phyloP scores from a whole-genome alignment of 2,329 filamentous ascomycete species.

The Aspergillus vadensis region DNA sequence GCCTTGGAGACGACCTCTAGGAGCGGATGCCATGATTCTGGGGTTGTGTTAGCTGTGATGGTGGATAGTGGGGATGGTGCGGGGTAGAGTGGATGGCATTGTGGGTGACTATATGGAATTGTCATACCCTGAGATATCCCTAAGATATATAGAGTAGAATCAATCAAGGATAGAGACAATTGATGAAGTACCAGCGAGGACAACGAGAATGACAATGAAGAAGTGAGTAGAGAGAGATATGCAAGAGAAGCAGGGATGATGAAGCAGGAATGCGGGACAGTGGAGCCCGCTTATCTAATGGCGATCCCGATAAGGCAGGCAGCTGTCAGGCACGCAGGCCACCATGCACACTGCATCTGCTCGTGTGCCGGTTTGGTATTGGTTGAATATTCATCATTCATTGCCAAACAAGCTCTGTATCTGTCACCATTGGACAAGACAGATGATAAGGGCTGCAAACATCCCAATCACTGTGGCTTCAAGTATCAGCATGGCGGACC shows the following conservation, averaged over 20 bases:
- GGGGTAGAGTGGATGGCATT: not conserved
- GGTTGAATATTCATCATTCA: not conserved
- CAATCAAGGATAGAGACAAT: too few species aligned
- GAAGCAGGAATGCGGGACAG: not conserved
- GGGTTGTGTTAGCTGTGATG: too few species aligned
- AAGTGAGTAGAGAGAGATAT: not conserved
- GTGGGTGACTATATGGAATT: not conserved
- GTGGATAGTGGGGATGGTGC: not conserved
- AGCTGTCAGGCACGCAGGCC: not conserved
- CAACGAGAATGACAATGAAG: not conserved
- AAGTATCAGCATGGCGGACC: not conserved
- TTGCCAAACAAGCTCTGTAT: too few species aligned
- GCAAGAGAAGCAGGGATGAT: not conserved
- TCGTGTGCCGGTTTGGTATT: not conserved
- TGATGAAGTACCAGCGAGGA: not conserved
- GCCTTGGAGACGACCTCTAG: not conserved
- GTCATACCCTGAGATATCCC: not conserved
- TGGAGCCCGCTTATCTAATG: not conserved
- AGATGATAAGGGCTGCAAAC: not conserved
- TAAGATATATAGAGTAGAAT: not conserved
- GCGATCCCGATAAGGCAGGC: not conserved
- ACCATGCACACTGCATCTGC: not conserved
- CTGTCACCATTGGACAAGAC: not conserved
- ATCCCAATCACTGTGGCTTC: not conserved
- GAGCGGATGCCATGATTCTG: not conserved